phyloP scores from a whole-genome alignment of 2,329 filamentous ascomycete genomes.

The Cadophora luteo-olivacea region DNA sequence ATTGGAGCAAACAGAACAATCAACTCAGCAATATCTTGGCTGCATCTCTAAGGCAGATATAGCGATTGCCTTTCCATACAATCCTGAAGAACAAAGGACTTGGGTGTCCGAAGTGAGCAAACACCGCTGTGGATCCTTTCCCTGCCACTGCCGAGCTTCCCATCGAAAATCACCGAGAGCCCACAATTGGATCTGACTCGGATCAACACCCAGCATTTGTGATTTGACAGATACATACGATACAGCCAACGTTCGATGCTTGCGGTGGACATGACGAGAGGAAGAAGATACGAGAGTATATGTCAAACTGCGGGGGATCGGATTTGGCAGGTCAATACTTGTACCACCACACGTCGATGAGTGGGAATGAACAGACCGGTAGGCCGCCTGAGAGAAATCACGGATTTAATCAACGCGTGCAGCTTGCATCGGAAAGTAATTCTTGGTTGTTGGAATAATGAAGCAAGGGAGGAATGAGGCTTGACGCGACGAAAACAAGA shows the following conservation, averaged over 20 bases:
- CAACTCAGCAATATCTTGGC: neutral
- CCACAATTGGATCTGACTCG: neutral
- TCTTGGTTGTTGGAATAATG: neutral
- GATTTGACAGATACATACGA: neutral
- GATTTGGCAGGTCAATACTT: neutral
- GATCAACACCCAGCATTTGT: neutral
- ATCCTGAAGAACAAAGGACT: neutral
- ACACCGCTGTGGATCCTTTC: neutral
- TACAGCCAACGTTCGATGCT: neutral
- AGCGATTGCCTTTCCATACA: neutral
- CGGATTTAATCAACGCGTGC: neutral
- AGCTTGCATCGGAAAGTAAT: neutral
- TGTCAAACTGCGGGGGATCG: neutral
- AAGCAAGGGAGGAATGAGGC: neutral
- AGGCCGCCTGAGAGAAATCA: neutral
- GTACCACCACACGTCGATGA: neutral
- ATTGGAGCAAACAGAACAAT: neutral
- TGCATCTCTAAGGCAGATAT: neutral
- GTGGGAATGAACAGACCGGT: neutral
- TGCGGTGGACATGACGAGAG: neutral
- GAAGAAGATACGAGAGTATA: neutral
- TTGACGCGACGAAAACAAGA: neutral
- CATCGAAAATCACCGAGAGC: neutral
- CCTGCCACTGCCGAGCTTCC: slow-evolving; percentile 1
- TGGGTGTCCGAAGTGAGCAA: neutral